Base-by-base conservation (phyloP, 345 rosid species). In the Populus nigra region DNA sequence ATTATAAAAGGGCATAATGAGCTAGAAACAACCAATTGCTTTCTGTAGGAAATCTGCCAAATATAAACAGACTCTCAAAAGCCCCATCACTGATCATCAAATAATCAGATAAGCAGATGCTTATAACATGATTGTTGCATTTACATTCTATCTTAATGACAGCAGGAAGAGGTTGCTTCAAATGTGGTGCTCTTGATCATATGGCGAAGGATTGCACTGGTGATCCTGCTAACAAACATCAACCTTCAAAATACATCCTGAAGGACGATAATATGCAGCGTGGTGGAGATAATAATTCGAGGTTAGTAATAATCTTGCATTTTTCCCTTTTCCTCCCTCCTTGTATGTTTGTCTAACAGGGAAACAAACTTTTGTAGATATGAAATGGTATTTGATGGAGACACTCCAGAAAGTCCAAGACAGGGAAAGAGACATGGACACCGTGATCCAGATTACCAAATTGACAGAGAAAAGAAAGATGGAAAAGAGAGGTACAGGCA, bases 361-460 rank as follows among this genome's bases (percentile, higher is more conserved):
- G 15, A 25, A 41, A 45, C 71, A 69, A 65, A 17, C 33, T 72
- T 36, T 73, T 71, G 72, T 76, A 91, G 96, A 84, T 91, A 91
- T 77, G 97, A 91, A 61, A 91, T 94, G 98, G 92, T 94, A 47
- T 94, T 94, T 85, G 96, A 94, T 27, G 96, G 80, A 69, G 92
- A 89, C 33, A 20, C 78, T 71, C 84, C 84, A 5, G 87, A 80
- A 79, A 91, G 86, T 78, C 87, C 84, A n/a, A 84, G 81, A 79
- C 79, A 45, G 74, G 89, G 77, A 79, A 88, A 81, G 84, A 86
- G 81, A 77, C 82, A 76, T 67, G 82, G 68, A 29, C 78, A 74
- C 68, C 83, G 55, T 45, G 88, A 87, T 73, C 72, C n/a, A 70
- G 85, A 84, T 70, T 47, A 47, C 76, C 62, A 72, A 57, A 84